These are phyloP conservation scores for Graphium sp. DNA, from an alignment of 2,329 filamentous ascomycete species.

Conservation along the genomic window DNA sequence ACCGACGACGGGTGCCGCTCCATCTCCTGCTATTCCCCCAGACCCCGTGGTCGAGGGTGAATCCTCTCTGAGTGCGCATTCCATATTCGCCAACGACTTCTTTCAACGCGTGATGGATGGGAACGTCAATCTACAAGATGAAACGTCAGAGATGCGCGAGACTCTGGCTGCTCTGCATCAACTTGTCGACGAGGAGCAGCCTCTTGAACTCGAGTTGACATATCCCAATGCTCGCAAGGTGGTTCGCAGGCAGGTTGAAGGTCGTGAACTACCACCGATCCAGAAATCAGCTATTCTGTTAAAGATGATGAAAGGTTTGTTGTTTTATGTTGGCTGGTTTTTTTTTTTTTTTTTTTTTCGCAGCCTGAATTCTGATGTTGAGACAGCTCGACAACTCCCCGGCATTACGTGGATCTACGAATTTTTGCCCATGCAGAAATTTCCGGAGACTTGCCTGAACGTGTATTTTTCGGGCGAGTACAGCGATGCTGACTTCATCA, in stretches of 20 bases:
- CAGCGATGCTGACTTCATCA: slow-evolving; percentile 15
- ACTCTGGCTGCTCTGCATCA: slow-evolving; percentile 16
- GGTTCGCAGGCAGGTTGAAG: slow-evolving; percentile 2
- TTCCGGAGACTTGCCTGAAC: slow-evolving; percentile 14
- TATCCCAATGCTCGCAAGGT: slow-evolving; percentile 9
- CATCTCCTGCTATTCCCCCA: slow-evolving; percentile 8
- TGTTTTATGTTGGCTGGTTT: background rate
- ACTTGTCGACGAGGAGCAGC: slow-evolving; percentile 11
- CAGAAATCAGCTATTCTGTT: slow-evolving; percentile 6
- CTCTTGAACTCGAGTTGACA: slow-evolving; percentile 10
- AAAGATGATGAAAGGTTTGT: slow-evolving; percentile 5
- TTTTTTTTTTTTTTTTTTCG: background rate
- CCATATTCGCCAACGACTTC: slow-evolving; percentile 27
- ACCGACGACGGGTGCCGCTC: slow-evolving; percentile 7
- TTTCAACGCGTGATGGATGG: slow-evolving; percentile 18
- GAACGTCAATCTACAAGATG: slow-evolving; percentile 10
- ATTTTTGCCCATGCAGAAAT: slow-evolving; percentile 12
- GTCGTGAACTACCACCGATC: slow-evolving; percentile 7
- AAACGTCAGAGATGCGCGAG: slow-evolving; percentile 15
- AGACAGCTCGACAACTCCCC: slow-evolving; percentile 2
- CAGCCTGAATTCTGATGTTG: background rate
- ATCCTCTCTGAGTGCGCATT: slow-evolving; percentile 26
- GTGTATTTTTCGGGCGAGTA: slow-evolving; percentile 16
- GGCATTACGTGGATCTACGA: slow-evolving; percentile 12
- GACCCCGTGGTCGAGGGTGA: slow-evolving; percentile 22